Conservation (phyloP, 257 asterid species). For the Lycium ferocissimum region DNA sequence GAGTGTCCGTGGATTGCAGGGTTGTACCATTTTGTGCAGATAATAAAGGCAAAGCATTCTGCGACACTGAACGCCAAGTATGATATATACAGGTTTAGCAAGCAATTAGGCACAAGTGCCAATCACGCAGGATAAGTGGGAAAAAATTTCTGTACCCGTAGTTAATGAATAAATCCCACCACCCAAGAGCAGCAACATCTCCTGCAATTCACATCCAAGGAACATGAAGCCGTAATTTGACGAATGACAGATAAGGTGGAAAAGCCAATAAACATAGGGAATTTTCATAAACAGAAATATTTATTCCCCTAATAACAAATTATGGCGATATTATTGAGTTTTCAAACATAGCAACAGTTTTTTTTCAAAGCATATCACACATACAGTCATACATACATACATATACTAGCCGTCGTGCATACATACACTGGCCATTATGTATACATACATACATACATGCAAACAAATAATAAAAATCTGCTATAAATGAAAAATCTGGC, state of each 20-base stretch:
- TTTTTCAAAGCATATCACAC: too few relatives aligned
- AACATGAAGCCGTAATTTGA: not conserved
- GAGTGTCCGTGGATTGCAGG: conserved; percentile 89
- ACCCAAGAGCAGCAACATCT: conserved; percentile 93
- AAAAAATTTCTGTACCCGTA: conserved; percentile 63
- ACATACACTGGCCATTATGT: too few relatives aligned
- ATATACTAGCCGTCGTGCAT: too few relatives aligned
- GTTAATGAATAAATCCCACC: conserved; percentile 98
- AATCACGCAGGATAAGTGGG: not conserved
- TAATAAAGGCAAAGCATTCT: conserved; percentile 90
- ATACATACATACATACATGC: too few relatives aligned
- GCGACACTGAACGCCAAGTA: conserved; percentile 72
- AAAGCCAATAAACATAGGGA: not conserved
- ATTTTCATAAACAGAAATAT: too few relatives aligned
- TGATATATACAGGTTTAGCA: conserved; percentile 29
- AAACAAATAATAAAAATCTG: too few relatives aligned
- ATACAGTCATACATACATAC: too few relatives aligned
- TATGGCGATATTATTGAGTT: too few relatives aligned
- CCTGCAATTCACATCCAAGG: conserved; percentile 54
- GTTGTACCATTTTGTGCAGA: conserved; percentile 95
- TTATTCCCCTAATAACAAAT: too few relatives aligned
- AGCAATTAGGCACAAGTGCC: conserved; percentile 26
- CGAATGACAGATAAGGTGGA: conserved; percentile 8
- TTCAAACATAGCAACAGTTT: too few relatives aligned
- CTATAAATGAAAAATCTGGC: too few relatives aligned